A percentile compares a stretch with the other conserved stretches of the same genome.
These are phyloP conservation scores for Brettanomyces sp. DNA, from an alignment of 805 yeast species.

Conservation along the genomic window DNA sequence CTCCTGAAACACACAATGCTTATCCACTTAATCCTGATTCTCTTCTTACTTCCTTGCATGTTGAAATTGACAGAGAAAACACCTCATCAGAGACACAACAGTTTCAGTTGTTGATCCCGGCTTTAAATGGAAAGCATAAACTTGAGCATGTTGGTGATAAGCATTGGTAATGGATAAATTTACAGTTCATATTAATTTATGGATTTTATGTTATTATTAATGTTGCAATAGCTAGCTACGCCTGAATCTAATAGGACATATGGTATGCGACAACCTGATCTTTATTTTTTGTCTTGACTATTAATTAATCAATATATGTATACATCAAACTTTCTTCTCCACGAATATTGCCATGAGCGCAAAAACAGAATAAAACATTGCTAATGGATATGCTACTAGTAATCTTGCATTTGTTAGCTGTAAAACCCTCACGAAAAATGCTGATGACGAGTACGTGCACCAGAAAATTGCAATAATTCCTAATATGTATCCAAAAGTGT, in stretches of 20 bases:
- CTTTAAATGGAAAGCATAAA: constrained; percentile 8
- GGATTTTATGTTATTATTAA: neutral
- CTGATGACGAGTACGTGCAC: constrained; percentile 92
- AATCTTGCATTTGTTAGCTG: constrained; percentile 79
- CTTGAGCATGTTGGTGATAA: constrained; percentile 7
- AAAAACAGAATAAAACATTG: constrained; percentile 85
- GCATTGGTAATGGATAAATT: neutral
- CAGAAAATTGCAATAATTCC: constrained; percentile 65
- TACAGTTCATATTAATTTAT: too few species aligned
- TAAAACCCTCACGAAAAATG: constrained; percentile 80
- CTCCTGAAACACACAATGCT: constrained; percentile 19
- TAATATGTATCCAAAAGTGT: constrained; percentile 59
- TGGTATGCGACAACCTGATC: neutral
- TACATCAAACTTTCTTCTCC: constrained; percentile 19
- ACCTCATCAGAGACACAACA: constrained; percentile 44
- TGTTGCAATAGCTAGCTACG: too few species aligned
- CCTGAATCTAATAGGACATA: too few species aligned
- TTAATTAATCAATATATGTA: neutral
- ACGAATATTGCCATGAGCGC: constrained; percentile 88
- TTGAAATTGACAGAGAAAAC: constrained; percentile 51
- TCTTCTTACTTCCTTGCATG: constrained; percentile 61
- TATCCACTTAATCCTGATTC: constrained; percentile 52
- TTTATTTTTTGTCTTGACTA: neutral
- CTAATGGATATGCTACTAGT: constrained; percentile 86
- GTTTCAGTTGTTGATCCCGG: constrained; percentile 67